Conservation (phyloP, 257 asterid genomes). For the Solanum chilense region DNA sequence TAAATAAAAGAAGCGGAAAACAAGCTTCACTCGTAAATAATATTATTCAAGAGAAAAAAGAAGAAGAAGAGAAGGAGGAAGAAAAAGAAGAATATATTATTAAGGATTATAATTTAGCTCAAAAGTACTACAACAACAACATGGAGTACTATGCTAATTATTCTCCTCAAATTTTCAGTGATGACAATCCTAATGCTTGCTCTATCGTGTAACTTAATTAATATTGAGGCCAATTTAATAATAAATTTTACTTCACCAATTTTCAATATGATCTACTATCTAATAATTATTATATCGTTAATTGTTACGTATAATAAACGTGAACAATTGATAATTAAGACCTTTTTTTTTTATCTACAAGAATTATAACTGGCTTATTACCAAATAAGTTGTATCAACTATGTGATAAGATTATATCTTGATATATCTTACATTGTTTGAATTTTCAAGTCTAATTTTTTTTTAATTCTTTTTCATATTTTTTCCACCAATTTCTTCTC, state of each 20-base stretch:
- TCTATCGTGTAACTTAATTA: conserved; percentile 32
- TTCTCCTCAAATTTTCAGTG: conserved; percentile 80
- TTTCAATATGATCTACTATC: not conserved
- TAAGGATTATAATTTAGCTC: conserved; percentile 55
- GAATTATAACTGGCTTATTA: too few relatives aligned
- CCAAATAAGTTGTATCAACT: too few relatives aligned
- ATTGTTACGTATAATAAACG: too few relatives aligned
- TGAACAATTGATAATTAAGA: not conserved
- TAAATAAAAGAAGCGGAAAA: conserved; percentile 62
- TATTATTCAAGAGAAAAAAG: conserved; percentile 23
- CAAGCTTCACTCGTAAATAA: conserved; percentile 54
- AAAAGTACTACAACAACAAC: conserved; percentile 20
- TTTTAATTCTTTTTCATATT: too few relatives aligned
- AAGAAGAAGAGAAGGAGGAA: conserved; percentile 31
- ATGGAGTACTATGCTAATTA: conserved; percentile 33
- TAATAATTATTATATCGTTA: too few relatives aligned
- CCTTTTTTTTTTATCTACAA: too few relatives aligned
- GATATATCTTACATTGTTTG: too few relatives aligned
- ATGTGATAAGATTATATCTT: too few relatives aligned
- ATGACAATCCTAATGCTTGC: conserved; percentile 87
- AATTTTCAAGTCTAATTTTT: too few relatives aligned
- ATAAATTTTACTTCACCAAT: not conserved
- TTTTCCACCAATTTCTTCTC: too few relatives aligned
- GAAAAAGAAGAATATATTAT: conserved; percentile 28
- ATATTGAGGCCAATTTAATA: not conserved